Evolutionary conservation across 1,284 basidiomycete genomes (phyloP), one percentile per base, ranked within the genome.

Genomic region (Ganoderma boninense): DNA sequence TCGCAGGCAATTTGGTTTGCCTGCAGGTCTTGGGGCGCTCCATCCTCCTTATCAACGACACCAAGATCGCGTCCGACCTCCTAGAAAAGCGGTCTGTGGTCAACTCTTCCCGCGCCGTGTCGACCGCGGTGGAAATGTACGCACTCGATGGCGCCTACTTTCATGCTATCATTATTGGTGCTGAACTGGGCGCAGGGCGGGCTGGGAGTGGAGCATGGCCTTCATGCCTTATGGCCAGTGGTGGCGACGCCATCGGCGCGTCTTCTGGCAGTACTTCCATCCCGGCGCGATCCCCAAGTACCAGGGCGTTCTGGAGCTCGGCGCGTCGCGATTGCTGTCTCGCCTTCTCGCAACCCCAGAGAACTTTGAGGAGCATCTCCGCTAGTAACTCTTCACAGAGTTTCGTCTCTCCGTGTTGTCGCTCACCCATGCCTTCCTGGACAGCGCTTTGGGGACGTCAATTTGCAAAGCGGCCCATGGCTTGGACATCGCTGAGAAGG

Each of bases 181-280:
- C n/a, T 57, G 38, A 57, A 4, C 18, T 16, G 38, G 38, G 14
- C 2, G 23, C 46, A 67, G 61, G 46, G 6, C n/a, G 10, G 67
- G 67, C 5, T 64, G 62, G 63, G 63, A 23, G 4, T 68, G 67
- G 67, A 61, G 38, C 54, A n/a, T 64, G 11, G 35, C 29, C 14
- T 43, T 60, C 23, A 40, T 68, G 42, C 63, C 62, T 1, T 68
- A 68, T 26, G 67, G 63, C 8, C 67, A 40, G 35, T 35, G 46
- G 26, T 68, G 67, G 67, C 42, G 67, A 4, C 23, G 26, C 11
- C 62, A 64, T n/a, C 44, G 67, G n/a, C 43, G 67, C 16, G 46
- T 54, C 32, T 38, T 68, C 56, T 59, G 62, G 52, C 63, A 64
- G 23, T 44, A 68, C 4, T 64, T 68, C 35, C 66, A 67, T 32